phyloP scores from a whole-genome alignment of 2,329 filamentous ascomycete species.

The Parastagonospora nodorum region DNA sequence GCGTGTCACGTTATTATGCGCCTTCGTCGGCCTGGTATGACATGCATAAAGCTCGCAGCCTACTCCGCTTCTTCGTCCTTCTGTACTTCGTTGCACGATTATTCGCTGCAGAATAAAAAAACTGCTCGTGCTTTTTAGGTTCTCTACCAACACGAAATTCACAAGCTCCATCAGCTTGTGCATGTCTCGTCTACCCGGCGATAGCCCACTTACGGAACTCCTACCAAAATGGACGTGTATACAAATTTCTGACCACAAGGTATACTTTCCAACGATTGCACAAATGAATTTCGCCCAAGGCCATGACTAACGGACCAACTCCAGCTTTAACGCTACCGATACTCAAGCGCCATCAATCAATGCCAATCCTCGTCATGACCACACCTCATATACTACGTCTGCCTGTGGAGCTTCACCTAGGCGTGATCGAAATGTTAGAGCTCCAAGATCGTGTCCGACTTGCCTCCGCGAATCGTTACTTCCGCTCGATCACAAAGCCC shows the following conservation, averaged over 20 bases:
- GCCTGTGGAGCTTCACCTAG: constrained; percentile 30
- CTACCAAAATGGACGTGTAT: no score
- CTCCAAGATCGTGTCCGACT: constrained; percentile 25
- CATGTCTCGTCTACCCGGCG: no score
- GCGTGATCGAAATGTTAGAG: constrained; percentile 26
- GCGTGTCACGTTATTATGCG: constrained; percentile 16
- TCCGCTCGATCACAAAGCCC: constrained; percentile 21
- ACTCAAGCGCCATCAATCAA: no score
- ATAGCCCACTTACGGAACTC: no score
- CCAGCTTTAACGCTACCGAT: no score
- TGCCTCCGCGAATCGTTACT: constrained; percentile 20
- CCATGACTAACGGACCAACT: no score
- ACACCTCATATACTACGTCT: constrained; percentile 23
- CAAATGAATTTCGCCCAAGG: no score
- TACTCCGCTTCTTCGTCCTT: constrained; percentile 9
- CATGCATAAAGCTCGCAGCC: constrained; percentile 7
- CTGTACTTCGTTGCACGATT: constrained; percentile 10
- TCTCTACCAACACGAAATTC: no score
- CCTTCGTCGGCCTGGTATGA: not conserved
- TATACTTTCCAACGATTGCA: no score
- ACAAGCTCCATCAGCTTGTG: no score
- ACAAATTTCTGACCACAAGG: no score
- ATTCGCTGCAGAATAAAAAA: not conserved
- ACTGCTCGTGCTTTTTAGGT: not conserved
- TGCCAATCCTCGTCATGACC: constrained; percentile 9